Base-by-base conservation (phyloP, 352 stramenopile species). In the Phytophthora brassicae region DNA sequence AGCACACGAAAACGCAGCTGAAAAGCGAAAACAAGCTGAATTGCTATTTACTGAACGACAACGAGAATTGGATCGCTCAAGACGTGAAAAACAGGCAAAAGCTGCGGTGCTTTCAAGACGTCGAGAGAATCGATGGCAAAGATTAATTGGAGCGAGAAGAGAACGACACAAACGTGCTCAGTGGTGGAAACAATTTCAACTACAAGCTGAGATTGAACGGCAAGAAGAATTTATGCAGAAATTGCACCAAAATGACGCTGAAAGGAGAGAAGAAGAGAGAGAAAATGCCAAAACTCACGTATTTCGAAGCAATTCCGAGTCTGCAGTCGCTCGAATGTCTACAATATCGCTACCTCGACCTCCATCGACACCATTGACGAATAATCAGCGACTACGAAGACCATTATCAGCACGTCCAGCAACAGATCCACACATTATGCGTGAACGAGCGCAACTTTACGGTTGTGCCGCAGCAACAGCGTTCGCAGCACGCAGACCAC, bases 381-480 rank as follows among this genome's bases (percentile, higher is more conserved):
- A 12, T 33, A 24, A 57, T 28, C 51, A 54, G 29, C 51, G 51
- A 28, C 38, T 60, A 38, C 49, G 53, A 55, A 24, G 64, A 52
- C 64, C 76, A 6, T 55, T 60, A 8, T 84, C 76, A 8, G 74
- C 57, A 13, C 60, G 60, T 23, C 36, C 56, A 42, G 9, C n/a
- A 31, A 57, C 41, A 51, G 43, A 60, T 16, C 75, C 77, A 19
- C 73, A 77, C 13, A 61, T 86, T 1, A 46, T 66, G 6, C 74
- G 74, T 9, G 73, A 84, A 43, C 70, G 80, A 20, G 77, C 71
- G 6, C 33, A 76, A 8, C 47, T 84, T 16, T 89, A 89, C 22
- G 80, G 80, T 1, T 72, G 79, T 28, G 74, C 84, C 16, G 77
- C 81, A 4, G 75, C 73, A 0, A 84, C 79, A 51, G 72, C 78